phyloP scores from a whole-genome alignment of 768 basidiomycete genomes.

The Kwoniella shandongensis region DNA sequence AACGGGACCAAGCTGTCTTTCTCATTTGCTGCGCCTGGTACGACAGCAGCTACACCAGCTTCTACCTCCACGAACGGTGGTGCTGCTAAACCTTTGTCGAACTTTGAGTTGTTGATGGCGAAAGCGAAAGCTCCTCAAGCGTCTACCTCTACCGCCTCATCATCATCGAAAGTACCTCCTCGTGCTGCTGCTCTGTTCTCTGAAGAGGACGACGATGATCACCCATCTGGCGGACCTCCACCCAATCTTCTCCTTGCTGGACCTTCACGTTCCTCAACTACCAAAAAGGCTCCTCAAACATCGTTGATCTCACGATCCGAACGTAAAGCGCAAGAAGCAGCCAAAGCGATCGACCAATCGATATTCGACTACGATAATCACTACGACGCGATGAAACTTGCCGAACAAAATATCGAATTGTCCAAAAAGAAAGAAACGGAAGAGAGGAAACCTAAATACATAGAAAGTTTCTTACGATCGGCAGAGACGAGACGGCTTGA shows the following conservation, averaged over 20 bases:
- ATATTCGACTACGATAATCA: conserved; percentile 96
- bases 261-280: conserved; percentile 7
- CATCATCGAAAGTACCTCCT: conserved; percentile 11
- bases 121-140: conserved; percentile 20
- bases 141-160: not conserved
- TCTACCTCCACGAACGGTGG: not conserved
- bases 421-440: conserved; percentile 72
- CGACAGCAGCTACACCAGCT: conserved; percentile 4
- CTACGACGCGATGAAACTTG: conserved; percentile 92
- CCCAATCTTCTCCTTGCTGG: conserved; percentile 11
- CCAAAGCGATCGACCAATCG: conserved; percentile 72
- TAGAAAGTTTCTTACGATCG: conserved; percentile 70
- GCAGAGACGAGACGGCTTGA: conserved; percentile 88
- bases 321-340: conserved; percentile 63
- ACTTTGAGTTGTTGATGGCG: conserved; percentile 42
- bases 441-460: conserved; percentile 94
- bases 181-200: conserved; percentile 61
- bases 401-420: conserved; percentile 70
- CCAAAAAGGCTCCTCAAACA: no score
- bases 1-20: conserved; percentile 71
- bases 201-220: conserved; percentile 59
- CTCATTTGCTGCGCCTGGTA: conserved; percentile 60
- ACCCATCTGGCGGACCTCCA: conserved; percentile 43
- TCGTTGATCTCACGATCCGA: conserved; percentile 40
- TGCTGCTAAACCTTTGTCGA: conserved; percentile 22